phyloP scores from a whole-genome alignment of 345 rosid species.

The Lumnitzera littorea region DNA sequence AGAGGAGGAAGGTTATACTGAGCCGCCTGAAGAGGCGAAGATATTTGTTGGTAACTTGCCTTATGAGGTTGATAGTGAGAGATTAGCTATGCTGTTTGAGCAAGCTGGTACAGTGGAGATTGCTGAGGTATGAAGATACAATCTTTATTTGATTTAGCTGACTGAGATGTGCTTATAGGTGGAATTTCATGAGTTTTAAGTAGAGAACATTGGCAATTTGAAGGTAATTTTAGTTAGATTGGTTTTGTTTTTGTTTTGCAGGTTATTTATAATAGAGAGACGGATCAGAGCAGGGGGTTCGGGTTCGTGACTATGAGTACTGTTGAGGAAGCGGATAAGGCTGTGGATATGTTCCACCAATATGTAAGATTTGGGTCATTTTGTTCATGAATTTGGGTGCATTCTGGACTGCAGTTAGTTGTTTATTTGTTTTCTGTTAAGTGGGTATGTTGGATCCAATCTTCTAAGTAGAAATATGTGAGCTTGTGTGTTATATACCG shows the following conservation, averaged over 20 bases:
- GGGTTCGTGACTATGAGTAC: conserved; percentile 92
- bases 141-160: background rate
- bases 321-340: conserved; percentile 82
- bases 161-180: background rate
- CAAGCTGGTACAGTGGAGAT: conserved; percentile 88
- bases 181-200: background rate
- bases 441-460: too few relatives aligned
- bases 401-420: background rate
- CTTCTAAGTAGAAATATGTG: too few relatives aligned
- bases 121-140: conserved; percentile 61
- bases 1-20: conserved; percentile 21
- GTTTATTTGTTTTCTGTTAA: too few relatives aligned
- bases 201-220: background rate
- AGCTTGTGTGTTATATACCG: too few relatives aligned
- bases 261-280: conserved; percentile 83
- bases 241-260: conserved; percentile 17
- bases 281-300: conserved; percentile 84
- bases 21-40: conserved; percentile 81
- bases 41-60: conserved; percentile 84
- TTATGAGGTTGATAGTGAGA: conserved; percentile 70
- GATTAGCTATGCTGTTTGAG: conserved; percentile 77
- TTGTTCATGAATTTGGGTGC: background rate
- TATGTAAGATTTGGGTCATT: conserved; percentile 37
- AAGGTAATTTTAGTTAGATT: background rate
- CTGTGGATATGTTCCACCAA: conserved; percentile 55